Percentiles rank a stretch among this genome's conserved stretches.
These are phyloP conservation scores for Cicer cuneatum DNA, from an alignment of 306 rosid species.

Conservation along the genomic window DNA sequence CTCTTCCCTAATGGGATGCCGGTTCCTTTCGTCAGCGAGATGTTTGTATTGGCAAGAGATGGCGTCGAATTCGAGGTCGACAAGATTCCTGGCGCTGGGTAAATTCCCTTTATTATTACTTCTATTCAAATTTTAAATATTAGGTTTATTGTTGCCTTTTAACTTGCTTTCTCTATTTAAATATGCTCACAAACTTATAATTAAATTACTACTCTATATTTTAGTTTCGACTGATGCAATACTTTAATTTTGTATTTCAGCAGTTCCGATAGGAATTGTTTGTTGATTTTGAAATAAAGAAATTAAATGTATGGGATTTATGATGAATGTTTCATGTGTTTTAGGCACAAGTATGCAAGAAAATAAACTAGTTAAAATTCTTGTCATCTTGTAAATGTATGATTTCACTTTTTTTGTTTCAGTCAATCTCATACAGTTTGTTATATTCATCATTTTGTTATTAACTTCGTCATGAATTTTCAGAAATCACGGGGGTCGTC, in stretches of 20 bases:
- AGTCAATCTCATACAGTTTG: not conserved
- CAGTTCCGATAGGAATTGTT: not conserved
- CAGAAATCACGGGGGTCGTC: conserved; percentile 68
- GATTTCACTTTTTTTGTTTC: not conserved
- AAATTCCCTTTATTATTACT: not conserved
- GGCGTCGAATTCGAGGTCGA: conserved; percentile 91
- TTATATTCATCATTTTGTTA: conserved; percentile 29
- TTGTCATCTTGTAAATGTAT: not conserved
- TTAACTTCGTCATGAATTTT: conserved; percentile 20
- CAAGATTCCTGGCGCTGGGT: conserved; percentile 88
- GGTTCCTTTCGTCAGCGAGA: conserved; percentile 81
- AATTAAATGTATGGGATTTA: not conserved
- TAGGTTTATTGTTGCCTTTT: not conserved
- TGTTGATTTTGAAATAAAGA: not conserved
- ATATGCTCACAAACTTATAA: too few relatives aligned
- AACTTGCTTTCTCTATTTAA: too few relatives aligned
- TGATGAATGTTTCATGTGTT: not conserved
- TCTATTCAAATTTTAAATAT: not conserved
- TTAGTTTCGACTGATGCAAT: not conserved
- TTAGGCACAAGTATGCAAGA: not conserved
- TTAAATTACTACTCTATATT: not conserved
- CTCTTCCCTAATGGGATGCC: conserved; percentile 84
- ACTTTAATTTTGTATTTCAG: not conserved
- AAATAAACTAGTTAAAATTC: not conserved
- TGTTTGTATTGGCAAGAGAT: conserved; percentile 95